Evolutionary conservation across 441 rosid species (phyloP).

Genomic region (Pelargonium cotyledonis): DNA sequence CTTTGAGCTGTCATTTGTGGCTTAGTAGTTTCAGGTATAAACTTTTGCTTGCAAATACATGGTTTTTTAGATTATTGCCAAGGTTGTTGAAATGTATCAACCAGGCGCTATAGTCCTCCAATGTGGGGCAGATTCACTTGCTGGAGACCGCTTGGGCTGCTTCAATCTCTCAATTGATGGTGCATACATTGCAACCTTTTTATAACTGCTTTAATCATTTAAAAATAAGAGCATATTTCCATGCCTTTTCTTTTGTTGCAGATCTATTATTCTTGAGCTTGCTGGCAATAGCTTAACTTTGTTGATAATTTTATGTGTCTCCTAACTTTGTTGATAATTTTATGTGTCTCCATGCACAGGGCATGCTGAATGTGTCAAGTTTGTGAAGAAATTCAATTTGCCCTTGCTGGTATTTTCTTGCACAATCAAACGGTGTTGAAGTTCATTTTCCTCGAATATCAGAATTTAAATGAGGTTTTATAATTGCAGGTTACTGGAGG

Average conservation of each 20-base stretch:
- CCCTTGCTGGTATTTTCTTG: constrained; percentile 69
- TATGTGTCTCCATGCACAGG: constrained; percentile 38
- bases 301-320: constrained; percentile 8
- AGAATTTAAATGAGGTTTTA: constrained; percentile 1
- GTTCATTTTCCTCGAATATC: neutral
- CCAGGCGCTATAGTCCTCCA: constrained; percentile 96
- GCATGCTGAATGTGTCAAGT: constrained; percentile 90
- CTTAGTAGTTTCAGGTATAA: constrained; percentile 9
- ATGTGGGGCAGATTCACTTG: constrained; percentile 98
- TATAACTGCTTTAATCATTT: constrained; percentile 4
- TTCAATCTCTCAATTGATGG: constrained; percentile 99
- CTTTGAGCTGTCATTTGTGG: constrained; percentile 14
- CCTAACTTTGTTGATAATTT: constrained; percentile 10
- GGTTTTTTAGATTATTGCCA: constrained; percentile 58
- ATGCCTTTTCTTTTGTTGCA: constrained; percentile 13
- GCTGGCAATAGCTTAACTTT: constrained; percentile 9
- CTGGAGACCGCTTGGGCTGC: constrained; percentile 96
- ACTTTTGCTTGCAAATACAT: constrained; percentile 15
- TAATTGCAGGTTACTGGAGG: constrained; percentile 89
- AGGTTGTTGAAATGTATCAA: constrained; percentile 85
- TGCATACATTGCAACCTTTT: constrained; percentile 39
- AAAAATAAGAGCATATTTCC: constrained; percentile 2
- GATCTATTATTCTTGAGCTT: constrained; percentile 15
- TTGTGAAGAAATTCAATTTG: constrained; percentile 88
- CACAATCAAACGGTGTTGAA: constrained; percentile 17